These are phyloP conservation scores for Pythium monospermum DNA, from an alignment of 352 stramenopile species.

Conservation along the genomic window DNA sequence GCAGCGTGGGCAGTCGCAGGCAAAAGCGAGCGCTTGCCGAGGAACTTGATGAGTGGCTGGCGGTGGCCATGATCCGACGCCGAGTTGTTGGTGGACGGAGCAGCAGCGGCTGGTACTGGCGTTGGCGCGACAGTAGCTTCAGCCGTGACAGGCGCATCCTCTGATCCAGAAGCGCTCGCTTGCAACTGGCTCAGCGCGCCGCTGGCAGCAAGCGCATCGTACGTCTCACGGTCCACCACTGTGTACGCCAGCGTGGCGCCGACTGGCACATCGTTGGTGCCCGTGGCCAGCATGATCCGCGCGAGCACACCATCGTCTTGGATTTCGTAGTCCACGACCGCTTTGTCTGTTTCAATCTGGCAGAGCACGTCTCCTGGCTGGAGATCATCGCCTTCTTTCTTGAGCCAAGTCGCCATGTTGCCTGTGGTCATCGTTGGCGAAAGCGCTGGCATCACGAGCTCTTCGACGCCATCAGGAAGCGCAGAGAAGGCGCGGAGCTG, in stretches of 20 bases:
- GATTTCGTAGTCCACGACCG: slow-evolving; percentile 97
- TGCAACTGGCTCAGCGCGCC: slow-evolving; percentile 48
- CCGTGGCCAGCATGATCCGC: slow-evolving; percentile 90
- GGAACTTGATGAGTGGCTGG: slow-evolving; percentile 78
- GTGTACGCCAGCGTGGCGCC: slow-evolving; percentile 93
- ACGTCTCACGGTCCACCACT: slow-evolving; percentile 88
- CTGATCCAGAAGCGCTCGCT: neutral
- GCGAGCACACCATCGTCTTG: slow-evolving; percentile 96
- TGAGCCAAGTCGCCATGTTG: slow-evolving; percentile 93
- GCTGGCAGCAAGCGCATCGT: slow-evolving; percentile 50
- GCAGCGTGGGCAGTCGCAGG: neutral
- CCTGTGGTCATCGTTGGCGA: slow-evolving; percentile 97
- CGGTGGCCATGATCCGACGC: slow-evolving; percentile 22
- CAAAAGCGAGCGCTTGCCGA: slow-evolving; percentile 77
- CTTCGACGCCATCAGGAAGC: slow-evolving; percentile 65
- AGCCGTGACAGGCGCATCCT: neutral
- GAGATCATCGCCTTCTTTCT: slow-evolving; percentile 89
- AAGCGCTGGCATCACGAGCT: slow-evolving; percentile 92
- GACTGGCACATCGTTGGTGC: slow-evolving; percentile 87
- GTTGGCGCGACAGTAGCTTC: slow-evolving; percentile 7
- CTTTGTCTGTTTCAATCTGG: slow-evolving; percentile 99
- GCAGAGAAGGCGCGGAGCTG: slow-evolving; percentile 31
- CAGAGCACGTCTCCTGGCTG: slow-evolving; percentile 91
- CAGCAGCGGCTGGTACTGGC: too few species aligned
- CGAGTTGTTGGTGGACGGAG: neutral